A percentile compares a stretch with the other conserved stretches of the same genome.
phyloP scores from a whole-genome alignment of 1,284 basidiomycete species.

The Malassezia yamatoensis region DNA sequence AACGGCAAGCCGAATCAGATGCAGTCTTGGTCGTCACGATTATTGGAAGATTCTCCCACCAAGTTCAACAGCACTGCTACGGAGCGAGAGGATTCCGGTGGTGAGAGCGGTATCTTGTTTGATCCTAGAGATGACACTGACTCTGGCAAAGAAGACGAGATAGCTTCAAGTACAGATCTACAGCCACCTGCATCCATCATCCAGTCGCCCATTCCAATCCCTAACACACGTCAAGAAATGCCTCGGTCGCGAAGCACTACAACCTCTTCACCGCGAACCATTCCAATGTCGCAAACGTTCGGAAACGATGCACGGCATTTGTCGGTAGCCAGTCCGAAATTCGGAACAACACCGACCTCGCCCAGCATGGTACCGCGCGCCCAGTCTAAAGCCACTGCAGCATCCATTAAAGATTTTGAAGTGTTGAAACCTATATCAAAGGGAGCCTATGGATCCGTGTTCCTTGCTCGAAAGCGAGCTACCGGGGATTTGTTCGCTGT shows the following conservation, averaged over 20 bases:
- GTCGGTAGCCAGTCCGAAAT: conserved; percentile 5
- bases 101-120: neutral
- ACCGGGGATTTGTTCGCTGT: conserved; percentile 99
- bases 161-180: neutral
- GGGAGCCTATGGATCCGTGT: conserved; percentile 91
- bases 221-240: conserved; percentile 4
- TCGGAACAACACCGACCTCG: conserved; percentile 55
- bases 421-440: conserved; percentile 99
- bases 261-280: conserved; percentile 32
- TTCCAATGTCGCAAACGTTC: conserved; percentile 2
- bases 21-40: too few relatives aligned
- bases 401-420: conserved; percentile 97
- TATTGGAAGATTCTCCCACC: too few relatives aligned
- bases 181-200: neutral
- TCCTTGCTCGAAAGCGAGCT: conserved; percentile 90
- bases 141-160: neutral
- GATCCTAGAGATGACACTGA: conserved; percentile 1
- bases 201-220: conserved; percentile 15
- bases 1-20: too few relatives aligned
- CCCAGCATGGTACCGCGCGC: conserved; percentile 71
- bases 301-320: conserved; percentile 10
- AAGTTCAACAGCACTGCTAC: neutral
- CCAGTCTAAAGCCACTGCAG: conserved; percentile 65
- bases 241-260: conserved; percentile 22
- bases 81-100: neutral